These are phyloP conservation scores for Mortierella sp. DNA, from an alignment of 371 early-diverging fungal species.

Conservation along the genomic window DNA sequence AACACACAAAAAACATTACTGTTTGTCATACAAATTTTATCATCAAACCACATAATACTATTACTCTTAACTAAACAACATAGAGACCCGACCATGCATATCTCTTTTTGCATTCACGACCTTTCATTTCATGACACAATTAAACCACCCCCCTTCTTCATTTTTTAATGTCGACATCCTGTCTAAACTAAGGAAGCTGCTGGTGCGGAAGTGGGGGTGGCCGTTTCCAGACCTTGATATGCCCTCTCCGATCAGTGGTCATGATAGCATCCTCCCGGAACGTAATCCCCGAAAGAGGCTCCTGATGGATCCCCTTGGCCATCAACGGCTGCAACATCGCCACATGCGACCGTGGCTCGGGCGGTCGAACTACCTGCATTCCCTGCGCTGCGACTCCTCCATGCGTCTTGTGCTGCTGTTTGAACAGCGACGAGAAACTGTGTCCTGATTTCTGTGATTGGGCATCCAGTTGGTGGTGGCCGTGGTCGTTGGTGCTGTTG, in stretches of 20 bases:
- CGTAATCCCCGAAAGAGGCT: slow-evolving; percentile 79
- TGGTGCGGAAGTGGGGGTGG: slow-evolving; percentile 60
- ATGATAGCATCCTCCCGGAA: slow-evolving; percentile 89
- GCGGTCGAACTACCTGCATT: slow-evolving; percentile 66
- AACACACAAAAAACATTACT: neutral
- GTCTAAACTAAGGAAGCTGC: too few relatives aligned
- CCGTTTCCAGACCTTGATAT: slow-evolving; percentile 85
- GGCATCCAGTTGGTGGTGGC: slow-evolving; percentile 16
- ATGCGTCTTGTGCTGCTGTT: slow-evolving; percentile 33
- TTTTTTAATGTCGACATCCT: slow-evolving; percentile 12
- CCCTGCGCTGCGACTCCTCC: slow-evolving; percentile 37
- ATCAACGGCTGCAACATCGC: slow-evolving; percentile 86
- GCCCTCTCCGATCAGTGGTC: slow-evolving; percentile 86
- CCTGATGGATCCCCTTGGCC: slow-evolving; percentile 77
- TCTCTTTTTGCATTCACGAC: too few relatives aligned
- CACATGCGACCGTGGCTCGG: slow-evolving; percentile 76
- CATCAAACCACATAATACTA: neutral
- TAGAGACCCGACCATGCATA: too few relatives aligned
- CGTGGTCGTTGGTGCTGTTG: slow-evolving; percentile 6
- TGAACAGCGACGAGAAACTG: slow-evolving; percentile 58
- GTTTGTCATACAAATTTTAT: neutral
- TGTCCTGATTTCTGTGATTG: slow-evolving; percentile 51
- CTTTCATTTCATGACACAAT: too few relatives aligned
- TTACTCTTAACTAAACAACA: too few relatives aligned
- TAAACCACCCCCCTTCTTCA: too few relatives aligned